A percentile compares a stretch with the other conserved stretches of the same genome.
Conservation (phyloP, 1,139 yeast species). For the Yarrowia galli region DNA sequence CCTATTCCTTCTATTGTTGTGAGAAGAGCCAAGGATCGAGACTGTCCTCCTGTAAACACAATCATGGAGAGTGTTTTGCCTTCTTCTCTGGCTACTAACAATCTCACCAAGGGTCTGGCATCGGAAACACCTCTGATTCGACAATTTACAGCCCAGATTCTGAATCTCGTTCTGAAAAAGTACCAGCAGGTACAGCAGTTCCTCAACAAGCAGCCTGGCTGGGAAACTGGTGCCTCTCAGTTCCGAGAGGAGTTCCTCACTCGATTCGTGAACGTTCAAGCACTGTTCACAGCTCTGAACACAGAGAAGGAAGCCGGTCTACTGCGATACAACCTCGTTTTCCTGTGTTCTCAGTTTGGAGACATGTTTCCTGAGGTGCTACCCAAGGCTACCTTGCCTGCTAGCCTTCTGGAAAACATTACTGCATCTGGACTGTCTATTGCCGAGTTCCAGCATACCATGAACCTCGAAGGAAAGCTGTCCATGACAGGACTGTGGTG, state of each 20-base stretch:
- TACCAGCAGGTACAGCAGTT: slow-evolving; percentile 54
- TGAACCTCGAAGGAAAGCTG: slow-evolving; percentile 49
- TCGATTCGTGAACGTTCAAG: slow-evolving; percentile 9
- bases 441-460: slow-evolving; percentile 48
- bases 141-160: slow-evolving; percentile 69
- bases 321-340: slow-evolving; percentile 49
- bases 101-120: slow-evolving; percentile 66
- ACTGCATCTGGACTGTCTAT: slow-evolving; percentile 45
- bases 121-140: slow-evolving; percentile 63
- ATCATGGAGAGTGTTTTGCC: slow-evolving; percentile 70
- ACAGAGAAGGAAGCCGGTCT: slow-evolving; percentile 50
- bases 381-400: slow-evolving; percentile 24
- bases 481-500: slow-evolving; percentile 66
- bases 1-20: slow-evolving; percentile 57
- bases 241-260: slow-evolving; percentile 21
- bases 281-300: slow-evolving; percentile 5
- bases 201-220: slow-evolving; percentile 53
- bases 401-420: not conserved
- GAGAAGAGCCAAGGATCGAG: slow-evolving; percentile 22
- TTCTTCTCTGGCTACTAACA: slow-evolving; percentile 64
- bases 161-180: slow-evolving; percentile 63
- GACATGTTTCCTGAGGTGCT: slow-evolving; percentile 44
- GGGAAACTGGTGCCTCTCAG: slow-evolving; percentile 51
- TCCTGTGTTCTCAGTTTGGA: slow-evolving; percentile 43
- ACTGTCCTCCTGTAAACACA: slow-evolving; percentile 45